These are phyloP conservation scores for Yamagishiella unicocca DNA, from an alignment of 139 green algal species.

Conservation along the genomic window DNA sequence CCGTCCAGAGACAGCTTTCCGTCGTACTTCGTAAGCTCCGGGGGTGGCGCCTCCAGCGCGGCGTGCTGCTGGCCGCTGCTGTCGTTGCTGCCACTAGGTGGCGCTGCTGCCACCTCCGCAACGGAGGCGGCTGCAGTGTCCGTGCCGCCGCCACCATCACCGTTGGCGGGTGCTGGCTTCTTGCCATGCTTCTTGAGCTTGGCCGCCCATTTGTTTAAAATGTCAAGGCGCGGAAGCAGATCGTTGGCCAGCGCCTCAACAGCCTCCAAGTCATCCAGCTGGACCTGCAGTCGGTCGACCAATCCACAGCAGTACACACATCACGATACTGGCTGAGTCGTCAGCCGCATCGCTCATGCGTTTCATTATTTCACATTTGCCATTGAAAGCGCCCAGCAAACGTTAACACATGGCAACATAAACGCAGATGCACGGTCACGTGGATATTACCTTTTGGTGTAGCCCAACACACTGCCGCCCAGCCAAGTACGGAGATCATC, in stretches of 20 bases:
- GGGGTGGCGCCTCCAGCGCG: not conserved
- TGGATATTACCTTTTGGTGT: too few species aligned
- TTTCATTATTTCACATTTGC: too few species aligned
- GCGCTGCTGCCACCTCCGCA: not conserved
- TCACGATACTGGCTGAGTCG: too few species aligned
- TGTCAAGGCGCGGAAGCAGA: not conserved
- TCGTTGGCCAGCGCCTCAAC: conserved; percentile 5
- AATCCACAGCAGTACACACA: too few species aligned
- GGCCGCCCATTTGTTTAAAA: not conserved
- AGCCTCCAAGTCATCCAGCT: not conserved
- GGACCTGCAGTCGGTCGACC: not conserved
- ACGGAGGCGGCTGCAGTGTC: not conserved
- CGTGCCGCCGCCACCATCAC: not conserved
- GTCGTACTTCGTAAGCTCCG: conserved; percentile 22
- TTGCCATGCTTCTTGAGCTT: not conserved
- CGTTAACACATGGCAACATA: too few species aligned
- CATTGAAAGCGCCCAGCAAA: too few species aligned
- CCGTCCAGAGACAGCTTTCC: too few species aligned
- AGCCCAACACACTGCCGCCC: too few species aligned
- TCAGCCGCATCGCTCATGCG: too few species aligned
- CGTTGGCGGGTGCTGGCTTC: not conserved
- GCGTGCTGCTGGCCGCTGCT: not conserved
- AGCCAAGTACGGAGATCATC: too few species aligned
- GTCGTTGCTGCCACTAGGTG: not conserved
- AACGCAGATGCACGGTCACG: too few species aligned